These are phyloP conservation scores for Giardia duodenalis DNA, from an alignment of 208 protist species.

Conservation along the genomic window DNA sequence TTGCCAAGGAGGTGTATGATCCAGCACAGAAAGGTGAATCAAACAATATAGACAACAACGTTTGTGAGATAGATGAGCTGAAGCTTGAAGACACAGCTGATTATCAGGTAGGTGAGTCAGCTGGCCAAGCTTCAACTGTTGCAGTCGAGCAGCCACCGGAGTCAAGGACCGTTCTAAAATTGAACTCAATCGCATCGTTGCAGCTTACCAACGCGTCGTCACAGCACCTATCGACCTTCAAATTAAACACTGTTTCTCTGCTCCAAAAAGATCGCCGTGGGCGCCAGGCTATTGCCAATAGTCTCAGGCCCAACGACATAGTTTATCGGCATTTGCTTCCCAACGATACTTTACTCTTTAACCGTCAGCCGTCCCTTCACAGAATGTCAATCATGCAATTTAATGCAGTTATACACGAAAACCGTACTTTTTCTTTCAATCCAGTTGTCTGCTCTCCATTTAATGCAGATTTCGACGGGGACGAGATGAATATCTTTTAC, in stretches of 20 bases:
- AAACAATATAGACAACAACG: not conserved
- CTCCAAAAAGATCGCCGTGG: not conserved
- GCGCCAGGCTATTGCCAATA: not conserved
- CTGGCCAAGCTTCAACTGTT: too few species aligned
- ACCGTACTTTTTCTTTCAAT: conserved; percentile 97
- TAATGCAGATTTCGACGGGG: conserved; percentile 97
- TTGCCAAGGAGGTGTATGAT: too few species aligned
- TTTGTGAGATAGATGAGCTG: not conserved
- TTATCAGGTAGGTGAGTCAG: too few species aligned
- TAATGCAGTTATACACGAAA: conserved; percentile 68
- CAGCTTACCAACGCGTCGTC: not conserved
- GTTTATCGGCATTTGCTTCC: conserved; percentile 95
- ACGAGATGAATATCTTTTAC: conserved; percentile 99
- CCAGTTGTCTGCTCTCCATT: conserved; percentile 70
- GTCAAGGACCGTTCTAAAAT: too few species aligned
- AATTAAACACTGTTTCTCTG: not conserved
- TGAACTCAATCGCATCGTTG: not conserved
- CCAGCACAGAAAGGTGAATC: too few species aligned
- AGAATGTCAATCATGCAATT: conserved; percentile 95
- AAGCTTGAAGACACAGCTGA: too few species aligned
- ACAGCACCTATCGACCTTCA: not conserved
- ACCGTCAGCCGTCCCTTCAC: conserved; percentile 95
- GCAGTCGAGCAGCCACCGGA: too few species aligned
- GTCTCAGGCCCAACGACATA: conserved; percentile 69
- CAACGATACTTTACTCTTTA: conserved; percentile 93